Percentiles rank a stretch among this genome's conserved stretches.
phyloP scores from a whole-genome alignment of 768 basidiomycete species.

The Butyriboletus loyo region DNA sequence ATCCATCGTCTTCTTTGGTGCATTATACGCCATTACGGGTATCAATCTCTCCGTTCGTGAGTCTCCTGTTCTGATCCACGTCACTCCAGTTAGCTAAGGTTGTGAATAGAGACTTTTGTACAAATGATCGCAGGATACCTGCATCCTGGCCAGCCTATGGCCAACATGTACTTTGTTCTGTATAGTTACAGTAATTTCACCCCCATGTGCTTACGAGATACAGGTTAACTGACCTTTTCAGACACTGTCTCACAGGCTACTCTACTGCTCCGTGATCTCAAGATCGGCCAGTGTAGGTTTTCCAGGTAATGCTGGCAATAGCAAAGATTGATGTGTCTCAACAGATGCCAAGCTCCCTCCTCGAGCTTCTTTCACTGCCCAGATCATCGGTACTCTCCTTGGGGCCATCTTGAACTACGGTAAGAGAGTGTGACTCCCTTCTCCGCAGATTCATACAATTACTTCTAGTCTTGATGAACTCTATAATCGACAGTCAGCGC shows the following conservation, averaged over 20 bases:
- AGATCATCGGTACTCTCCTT: constrained; percentile 53
- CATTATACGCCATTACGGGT: constrained; percentile 51
- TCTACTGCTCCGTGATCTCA: constrained; percentile 57
- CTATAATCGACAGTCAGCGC: constrained; percentile 49
- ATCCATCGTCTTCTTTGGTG: constrained; percentile 51
- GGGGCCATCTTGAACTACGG: constrained; percentile 48
- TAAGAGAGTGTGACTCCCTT: constrained; percentile 12
- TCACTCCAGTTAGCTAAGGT: not conserved
- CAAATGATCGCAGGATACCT: constrained; percentile 39
- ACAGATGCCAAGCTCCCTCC: constrained; percentile 55
- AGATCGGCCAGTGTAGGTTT: constrained; percentile 33
- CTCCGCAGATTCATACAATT: not conserved
- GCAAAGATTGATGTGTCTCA: constrained; percentile 33
- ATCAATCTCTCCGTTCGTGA: constrained; percentile 14
- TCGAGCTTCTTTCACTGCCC: constrained; percentile 59
- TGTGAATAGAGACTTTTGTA: constrained; percentile 23
- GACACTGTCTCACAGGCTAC: constrained; percentile 49
- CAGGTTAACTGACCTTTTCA: constrained; percentile 41
- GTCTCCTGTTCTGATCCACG: not conserved
- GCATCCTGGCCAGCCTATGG: constrained; percentile 38
- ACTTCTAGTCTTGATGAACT: constrained; percentile 55
- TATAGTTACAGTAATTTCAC: constrained; percentile 43
- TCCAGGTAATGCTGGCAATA: constrained; percentile 7
- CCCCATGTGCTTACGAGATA: constrained; percentile 22
- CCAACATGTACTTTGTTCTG: constrained; percentile 44